Evolutionary conservation across 495 filamentous ascomycete species (phyloP), one percentile per base, ranked within the genome.

Genomic region (Ascobolus immersus): DNA sequence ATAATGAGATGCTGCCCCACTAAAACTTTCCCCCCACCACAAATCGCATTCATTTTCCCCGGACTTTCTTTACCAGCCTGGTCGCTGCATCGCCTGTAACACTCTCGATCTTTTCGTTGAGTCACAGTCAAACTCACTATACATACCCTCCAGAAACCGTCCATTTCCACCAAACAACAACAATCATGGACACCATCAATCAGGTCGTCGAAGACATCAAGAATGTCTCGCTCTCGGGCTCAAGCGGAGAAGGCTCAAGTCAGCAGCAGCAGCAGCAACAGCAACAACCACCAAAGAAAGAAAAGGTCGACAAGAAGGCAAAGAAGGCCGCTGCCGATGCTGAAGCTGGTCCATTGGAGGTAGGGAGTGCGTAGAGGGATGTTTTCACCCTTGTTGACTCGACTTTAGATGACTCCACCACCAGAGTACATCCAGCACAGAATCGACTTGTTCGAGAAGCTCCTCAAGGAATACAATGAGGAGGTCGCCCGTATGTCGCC

Each of bases 371-470:
- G n/a, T 25, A n/a, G 22, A 25, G 7, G 19, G 20, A 26, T n/a
- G 12, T 10, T 19, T 27, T 33, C 39, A 10, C n/a, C n/a, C 17
- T 35, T 7, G 13, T 25, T 21, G 35, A 6, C 5, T 25, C 44
- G 21, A 44, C 5, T 19, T 18, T 35, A 77, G 56, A 43, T 78
- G 34, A 53, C 62, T 24, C 65, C 67, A n/a, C 59, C 70, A 19
- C 74, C 84, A 14, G 62, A 69, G n/a, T 90, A 75, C 52, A 62
- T 93, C 40, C 55, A 77, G 42, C 64, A 82, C 44, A 73, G 86
- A 20, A 74, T 93, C 46, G 58, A 69, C 18, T 54, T 96, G 5
- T 96, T 93, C 55, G 73, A 94, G 40, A 67, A 71, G 44, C 55
- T 94, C 17, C 92, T 81, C 64, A 69, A 73, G 39, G 61, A 77